These are phyloP conservation scores for Apiotrichum gracile DNA, from an alignment of 1,284 basidiomycete species.

Conservation along the genomic window DNA sequence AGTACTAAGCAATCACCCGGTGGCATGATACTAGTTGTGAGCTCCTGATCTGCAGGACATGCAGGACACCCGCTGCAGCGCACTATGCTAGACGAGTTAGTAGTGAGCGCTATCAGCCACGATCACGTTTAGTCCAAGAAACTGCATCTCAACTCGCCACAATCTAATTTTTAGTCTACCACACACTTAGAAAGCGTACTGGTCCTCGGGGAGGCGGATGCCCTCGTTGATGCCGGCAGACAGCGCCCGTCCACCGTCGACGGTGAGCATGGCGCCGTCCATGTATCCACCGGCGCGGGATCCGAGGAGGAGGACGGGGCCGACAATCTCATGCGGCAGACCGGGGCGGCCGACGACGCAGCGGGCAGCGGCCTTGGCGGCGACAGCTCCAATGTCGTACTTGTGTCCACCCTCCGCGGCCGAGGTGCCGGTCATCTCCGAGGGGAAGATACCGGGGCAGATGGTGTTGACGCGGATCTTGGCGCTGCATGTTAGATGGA, in stretches of 20 bases:
- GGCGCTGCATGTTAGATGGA: conserved; percentile 1
- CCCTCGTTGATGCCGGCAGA: conserved; percentile 34
- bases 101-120: no score
- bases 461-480: conserved; percentile 43
- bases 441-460: conserved; percentile 37
- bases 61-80: no score
- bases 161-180: background rate
- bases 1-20: no score
- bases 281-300: conserved; percentile 40
- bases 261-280: conserved; percentile 36
- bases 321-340: conserved; percentile 41
- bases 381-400: conserved; percentile 19
- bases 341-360: conserved; percentile 41
- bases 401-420: conserved; percentile 13
- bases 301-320: conserved; percentile 38
- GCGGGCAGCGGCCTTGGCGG: conserved; percentile 25
- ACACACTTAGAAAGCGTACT: conserved; percentile 12
- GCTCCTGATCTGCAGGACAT: no score
- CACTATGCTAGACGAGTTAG: no score
- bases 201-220: conserved; percentile 26
- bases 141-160: no score
- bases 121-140: no score
- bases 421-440: conserved; percentile 35
- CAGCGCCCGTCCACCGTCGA: conserved; percentile 44
- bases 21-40: no score